phyloP scores from a whole-genome alignment of 352 stramenopile species.

The Globisporangium mamillatum region DNA sequence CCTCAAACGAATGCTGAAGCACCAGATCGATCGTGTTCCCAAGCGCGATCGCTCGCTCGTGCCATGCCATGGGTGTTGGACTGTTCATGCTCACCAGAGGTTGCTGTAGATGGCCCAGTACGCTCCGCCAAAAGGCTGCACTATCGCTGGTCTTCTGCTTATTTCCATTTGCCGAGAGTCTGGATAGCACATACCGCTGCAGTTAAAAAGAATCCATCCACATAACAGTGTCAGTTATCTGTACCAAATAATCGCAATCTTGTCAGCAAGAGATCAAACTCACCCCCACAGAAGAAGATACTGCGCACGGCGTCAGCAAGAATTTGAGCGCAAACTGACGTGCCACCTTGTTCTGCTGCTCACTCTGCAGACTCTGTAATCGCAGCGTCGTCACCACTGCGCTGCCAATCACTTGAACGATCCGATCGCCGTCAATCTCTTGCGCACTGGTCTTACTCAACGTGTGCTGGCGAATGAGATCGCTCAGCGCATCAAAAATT shows the following conservation, averaged over 20 bases:
- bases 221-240: not conserved
- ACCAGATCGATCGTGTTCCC: constrained; percentile 40
- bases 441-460: not conserved
- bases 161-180: not conserved
- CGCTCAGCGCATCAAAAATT: constrained; percentile 34
- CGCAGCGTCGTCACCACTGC: constrained; percentile 22
- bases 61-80: constrained; percentile 21
- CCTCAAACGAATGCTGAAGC: constrained; percentile 25
- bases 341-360: constrained; percentile 7
- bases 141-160: not conserved
- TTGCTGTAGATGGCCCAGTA: constrained; percentile 17
- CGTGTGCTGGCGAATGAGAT: constrained; percentile 25
- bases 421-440: constrained; percentile 21
- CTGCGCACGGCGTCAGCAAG: constrained; percentile 25
- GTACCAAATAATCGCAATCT: not conserved
- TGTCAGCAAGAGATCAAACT: not conserved
- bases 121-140: constrained; percentile 11
- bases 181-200: constrained; percentile 10
- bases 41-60: constrained; percentile 28
- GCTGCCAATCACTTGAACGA: constrained; percentile 30
- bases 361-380: constrained; percentile 7
- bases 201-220: not conserved
- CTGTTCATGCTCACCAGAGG: not conserved
- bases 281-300: constrained; percentile 21
- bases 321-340: constrained; percentile 30